Percentiles rank a stretch among this genome's conserved stretches.
These are phyloP conservation scores for Linnemannia zychae DNA, from an alignment of 192 early-diverging fungal genomes.

Conservation along the genomic window DNA sequence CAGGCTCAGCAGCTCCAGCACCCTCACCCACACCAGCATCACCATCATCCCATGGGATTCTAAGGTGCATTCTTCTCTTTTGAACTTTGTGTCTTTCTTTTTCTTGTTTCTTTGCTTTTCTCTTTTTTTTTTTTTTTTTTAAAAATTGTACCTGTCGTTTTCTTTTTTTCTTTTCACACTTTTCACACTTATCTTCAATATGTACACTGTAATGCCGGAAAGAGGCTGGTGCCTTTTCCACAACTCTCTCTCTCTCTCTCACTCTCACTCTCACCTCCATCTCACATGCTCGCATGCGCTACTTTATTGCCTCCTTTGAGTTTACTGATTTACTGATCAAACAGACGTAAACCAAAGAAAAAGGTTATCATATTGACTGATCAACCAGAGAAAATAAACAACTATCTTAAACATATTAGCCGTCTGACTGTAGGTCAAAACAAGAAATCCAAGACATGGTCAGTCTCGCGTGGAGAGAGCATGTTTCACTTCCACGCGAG, in stretches of 20 bases:
- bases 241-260: not conserved
- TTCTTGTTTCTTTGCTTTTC: not conserved
- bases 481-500: too few relatives aligned
- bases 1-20: slow-evolving; percentile 13
- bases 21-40: slow-evolving; percentile 12
- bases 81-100: not conserved
- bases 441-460: too few relatives aligned
- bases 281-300: not conserved
- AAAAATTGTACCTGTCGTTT: not conserved
- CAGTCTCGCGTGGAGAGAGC: too few relatives aligned
- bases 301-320: not conserved
- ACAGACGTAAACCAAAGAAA: too few relatives aligned
- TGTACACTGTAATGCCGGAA: slow-evolving; percentile 10
- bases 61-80: slow-evolving; percentile 13
- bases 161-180: not conserved
- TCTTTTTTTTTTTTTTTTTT: not conserved
- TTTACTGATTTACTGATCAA: not conserved
- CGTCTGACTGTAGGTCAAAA: too few relatives aligned
- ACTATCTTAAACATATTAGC: too few relatives aligned
- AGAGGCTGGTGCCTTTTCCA: slow-evolving; percentile 1
- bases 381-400: too few relatives aligned
- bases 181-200: slow-evolving; percentile 11
- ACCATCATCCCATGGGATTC: slow-evolving; percentile 55
- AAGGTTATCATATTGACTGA: too few relatives aligned
- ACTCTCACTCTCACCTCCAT: not conserved